Evolutionary conservation across 1,284 basidiomycete genomes (phyloP).

Genomic region (Trametes versicolor): DNA sequence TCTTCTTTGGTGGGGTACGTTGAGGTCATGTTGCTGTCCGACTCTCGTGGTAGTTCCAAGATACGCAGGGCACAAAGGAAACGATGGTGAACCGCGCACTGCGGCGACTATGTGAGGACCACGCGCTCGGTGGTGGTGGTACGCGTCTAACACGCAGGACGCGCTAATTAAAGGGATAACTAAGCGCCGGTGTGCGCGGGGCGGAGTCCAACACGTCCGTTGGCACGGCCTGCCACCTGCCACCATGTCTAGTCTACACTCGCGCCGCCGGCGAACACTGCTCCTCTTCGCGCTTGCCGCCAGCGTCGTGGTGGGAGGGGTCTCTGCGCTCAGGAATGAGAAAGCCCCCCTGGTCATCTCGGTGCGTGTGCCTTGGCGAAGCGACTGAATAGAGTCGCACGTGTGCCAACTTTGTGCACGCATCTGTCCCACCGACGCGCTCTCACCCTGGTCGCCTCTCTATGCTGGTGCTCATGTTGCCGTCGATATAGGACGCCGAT

Average conservation of each 20-base stretch:
- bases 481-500: conserved; percentile 46
- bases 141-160: conserved; percentile 5
- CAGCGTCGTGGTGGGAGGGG: conserved; percentile 34
- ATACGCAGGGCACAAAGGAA: neutral
- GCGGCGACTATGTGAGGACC: neutral
- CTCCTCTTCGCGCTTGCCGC: conserved; percentile 40
- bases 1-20: conserved; percentile 52
- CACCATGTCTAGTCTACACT: conserved; percentile 31
- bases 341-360: conserved; percentile 33
- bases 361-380: conserved; percentile 37
- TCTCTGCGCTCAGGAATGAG: conserved; percentile 33
- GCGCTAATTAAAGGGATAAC: conserved; percentile 2
- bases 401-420: conserved; percentile 31
- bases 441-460: conserved; percentile 1
- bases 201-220: conserved; percentile 12
- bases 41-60: neutral
- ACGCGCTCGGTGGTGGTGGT: conserved; percentile 1
- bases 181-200: conserved; percentile 9
- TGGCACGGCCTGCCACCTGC: conserved; percentile 19
- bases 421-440: conserved; percentile 6
- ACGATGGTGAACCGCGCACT: neutral
- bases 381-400: conserved; percentile 33
- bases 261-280: conserved; percentile 38
- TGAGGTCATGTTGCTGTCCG: conserved; percentile 15
- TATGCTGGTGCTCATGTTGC: neutral